phyloP scores from a whole-genome alignment of 116 monocot genomes.

The Posidonia oceanica region DNA sequence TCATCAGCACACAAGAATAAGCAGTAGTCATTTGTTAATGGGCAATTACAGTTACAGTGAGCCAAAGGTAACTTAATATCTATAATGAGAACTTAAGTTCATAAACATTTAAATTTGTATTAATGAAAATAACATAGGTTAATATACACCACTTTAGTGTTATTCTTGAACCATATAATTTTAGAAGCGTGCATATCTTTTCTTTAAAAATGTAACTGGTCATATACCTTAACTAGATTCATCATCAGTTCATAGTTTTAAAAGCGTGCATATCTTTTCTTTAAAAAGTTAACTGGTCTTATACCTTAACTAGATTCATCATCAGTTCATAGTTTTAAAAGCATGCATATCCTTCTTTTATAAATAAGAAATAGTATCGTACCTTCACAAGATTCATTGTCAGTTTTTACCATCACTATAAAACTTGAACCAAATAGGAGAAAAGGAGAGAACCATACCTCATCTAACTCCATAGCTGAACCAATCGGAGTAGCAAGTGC shows the following conservation, averaged over 20 bases:
- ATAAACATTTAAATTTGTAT: background rate
- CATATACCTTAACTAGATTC: no score
- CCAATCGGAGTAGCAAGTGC: slow-evolving; percentile 27
- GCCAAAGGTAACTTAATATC: no score
- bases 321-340: background rate
- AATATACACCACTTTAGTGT: background rate
- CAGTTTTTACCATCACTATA: no score
- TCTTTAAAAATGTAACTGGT: no score
- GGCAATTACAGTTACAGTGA: no score
- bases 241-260: background rate
- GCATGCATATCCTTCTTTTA: background rate
- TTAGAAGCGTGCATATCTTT: background rate
- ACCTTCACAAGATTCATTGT: no score
- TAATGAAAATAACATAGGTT: background rate
- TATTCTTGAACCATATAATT: background rate
- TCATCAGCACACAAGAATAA: no score
- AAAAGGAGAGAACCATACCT: slow-evolving; percentile 16
- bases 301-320: no score
- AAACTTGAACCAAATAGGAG: background rate
- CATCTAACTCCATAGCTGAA: slow-evolving; percentile 35
- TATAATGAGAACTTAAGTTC: background rate
- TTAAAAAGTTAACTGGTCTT: no score
- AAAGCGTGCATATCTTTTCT: background rate
- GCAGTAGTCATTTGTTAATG: background rate
- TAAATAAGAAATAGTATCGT: no score